Base-by-base conservation (phyloP, 2,329 filamentous ascomycete species). In the Blastomyces percursus region DNA sequence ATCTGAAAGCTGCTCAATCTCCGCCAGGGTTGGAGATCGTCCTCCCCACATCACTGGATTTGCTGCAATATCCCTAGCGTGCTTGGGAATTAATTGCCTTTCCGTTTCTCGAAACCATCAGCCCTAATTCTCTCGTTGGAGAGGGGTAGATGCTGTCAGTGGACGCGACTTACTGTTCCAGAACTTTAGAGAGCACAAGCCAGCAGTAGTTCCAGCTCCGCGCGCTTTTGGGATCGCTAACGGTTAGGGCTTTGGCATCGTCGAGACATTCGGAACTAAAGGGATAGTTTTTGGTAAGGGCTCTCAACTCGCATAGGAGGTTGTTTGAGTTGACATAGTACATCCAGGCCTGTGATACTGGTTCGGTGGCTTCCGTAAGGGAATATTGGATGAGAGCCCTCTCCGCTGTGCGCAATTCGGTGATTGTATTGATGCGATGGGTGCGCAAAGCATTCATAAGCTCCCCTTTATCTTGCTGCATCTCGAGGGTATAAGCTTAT, bases 141-240 rank as follows among this genome's bases (percentile, higher is more conserved):
- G 12, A 38, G 19, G 27, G 52, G 16, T 0, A 9, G 24, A 56
- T 14, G 32, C 27, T 40, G 14, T n/a, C 3, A 12, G 30, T 24
- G 19, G 21, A 51, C 12, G 16, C 7, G 30, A 61, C 83, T 73
- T 76, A 87, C 85, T 86, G 84, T 62, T 84, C 82, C 27, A 80
- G 78, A 59, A 90, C 85, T 72, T 89, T 89, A 51, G 76, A 76
- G 11, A 91, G 75, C 40, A 88, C 84, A 55, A 91, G 76, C 87
- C 88, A 91, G 51, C 86, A 88, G 67, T 88, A 79, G 70, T 91
- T 91, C 87, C 88, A 91, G 71, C 86, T 90, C 30, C 85, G 81
- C 67, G 85, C 85, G 66, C 85, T 87, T 21, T 80, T 76, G 0
- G 86, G 86, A 65, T 90, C 88, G 35, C 76, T 77, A 61, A 81